Base-by-base conservation (phyloP, 345 rosid genomes). In the Citrus reticulata region DNA sequence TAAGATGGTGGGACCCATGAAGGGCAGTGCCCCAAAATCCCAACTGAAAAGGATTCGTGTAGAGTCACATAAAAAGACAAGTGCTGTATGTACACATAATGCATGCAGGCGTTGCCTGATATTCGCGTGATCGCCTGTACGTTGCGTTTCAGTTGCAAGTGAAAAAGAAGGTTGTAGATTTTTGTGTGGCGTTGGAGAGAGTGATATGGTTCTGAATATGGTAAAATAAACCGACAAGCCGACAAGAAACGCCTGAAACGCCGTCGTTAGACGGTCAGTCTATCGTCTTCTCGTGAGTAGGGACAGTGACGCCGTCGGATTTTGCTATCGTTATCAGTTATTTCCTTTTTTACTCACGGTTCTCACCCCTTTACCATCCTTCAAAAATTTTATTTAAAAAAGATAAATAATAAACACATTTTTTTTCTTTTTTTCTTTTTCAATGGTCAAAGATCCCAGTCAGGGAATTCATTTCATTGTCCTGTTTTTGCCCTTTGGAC, bases 241-340 rank as follows among this genome's bases (percentile, higher is more conserved):
- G 86, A 84, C 86, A 78, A 72, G 62, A 68, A 76, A 58, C 70
- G 82, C 8, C 81, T 78, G 83, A 81, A 58, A 84, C 86, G 86
- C 86, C 86, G 86, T 81, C 86, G 84, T 80, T 81, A 78, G 77
- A 73, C 67, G 49, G 25, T 46, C 69, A 77, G 86, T 30, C 72
- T 24, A 29, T 60, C 34, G 57, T 78, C 51, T 11, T 77, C 58
- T 80, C 69, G 37, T 68, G 30, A 20, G 62, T 32, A 29, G 72
- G 68, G 73, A 82, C 71, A 78, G 70, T 75, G 79, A 78, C 77
- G 77, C 77, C 68, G 79, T 82, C 81, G 78, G 73, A 78, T 82
- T 63, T 17, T 62, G 71, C 37, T 35, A 62, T 49, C 17, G 30
- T 40, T n/a, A 35, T n/a, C 27, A 0, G n/a, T 29, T 11, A 4